Conservation (phyloP, 1,139 yeast species). For the Geotrichum cucujoidarum region DNA sequence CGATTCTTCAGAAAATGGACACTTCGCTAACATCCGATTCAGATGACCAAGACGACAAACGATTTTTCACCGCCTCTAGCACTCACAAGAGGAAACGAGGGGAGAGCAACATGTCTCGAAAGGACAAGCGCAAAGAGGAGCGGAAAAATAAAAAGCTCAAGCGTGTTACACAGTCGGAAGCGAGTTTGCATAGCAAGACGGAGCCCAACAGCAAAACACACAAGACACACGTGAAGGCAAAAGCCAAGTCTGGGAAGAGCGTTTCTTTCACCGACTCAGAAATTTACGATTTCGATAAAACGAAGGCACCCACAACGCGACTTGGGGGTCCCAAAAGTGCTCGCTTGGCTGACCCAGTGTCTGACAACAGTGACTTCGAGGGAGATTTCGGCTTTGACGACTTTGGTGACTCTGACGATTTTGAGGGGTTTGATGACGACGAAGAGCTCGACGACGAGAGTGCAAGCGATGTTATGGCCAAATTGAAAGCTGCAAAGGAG, state of each 20-base stretch:
- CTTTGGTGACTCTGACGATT: slow-evolving; percentile 22
- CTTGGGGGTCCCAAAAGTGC: slow-evolving; percentile 6
- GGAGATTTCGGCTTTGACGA: slow-evolving; percentile 20
- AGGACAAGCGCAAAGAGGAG: slow-evolving; percentile 26
- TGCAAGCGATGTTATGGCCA: slow-evolving; percentile 42
- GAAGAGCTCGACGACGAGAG: slow-evolving; percentile 6
- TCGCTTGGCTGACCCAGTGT: slow-evolving; percentile 5
- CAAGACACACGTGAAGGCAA: background rate
- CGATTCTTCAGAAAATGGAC: background rate
- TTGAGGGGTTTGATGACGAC: slow-evolving; percentile 8
- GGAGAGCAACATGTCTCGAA: slow-evolving; percentile 16
- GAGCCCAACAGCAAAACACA: background rate
- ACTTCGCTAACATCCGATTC: background rate
- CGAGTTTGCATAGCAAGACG: too few relatives aligned
- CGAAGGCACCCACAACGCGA: slow-evolving; percentile 10
- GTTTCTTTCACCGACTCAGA: slow-evolving; percentile 12
- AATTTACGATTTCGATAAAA: slow-evolving; percentile 14
- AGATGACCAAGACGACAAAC: slow-evolving; percentile 4
- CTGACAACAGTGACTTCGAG: background rate
- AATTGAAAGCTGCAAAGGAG: slow-evolving; percentile 41
- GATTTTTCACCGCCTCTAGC: slow-evolving; percentile 9
- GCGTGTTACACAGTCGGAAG: too few relatives aligned
- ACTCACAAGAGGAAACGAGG: slow-evolving; percentile 10
- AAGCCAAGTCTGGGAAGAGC: slow-evolving; percentile 3
- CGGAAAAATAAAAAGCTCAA: slow-evolving; percentile 23